A percentile compares a stretch with the other conserved stretches of the same genome.
Evolutionary conservation across 2,329 filamentous ascomycete genomes (phyloP).

Genomic region (Monosporascus sp.): DNA sequence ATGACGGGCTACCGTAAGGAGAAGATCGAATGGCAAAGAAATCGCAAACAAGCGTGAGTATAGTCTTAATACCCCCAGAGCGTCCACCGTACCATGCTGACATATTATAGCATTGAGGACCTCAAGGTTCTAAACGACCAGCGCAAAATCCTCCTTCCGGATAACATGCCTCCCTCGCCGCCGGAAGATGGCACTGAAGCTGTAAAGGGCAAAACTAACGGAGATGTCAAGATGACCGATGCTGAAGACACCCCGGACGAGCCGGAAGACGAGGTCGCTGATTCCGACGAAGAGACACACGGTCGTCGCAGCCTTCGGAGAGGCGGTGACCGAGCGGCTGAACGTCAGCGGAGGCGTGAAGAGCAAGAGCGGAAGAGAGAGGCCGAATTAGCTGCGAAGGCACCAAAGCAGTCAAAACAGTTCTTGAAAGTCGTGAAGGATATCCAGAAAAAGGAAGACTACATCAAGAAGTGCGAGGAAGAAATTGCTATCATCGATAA

Average conservation of each 20-base stretch:
- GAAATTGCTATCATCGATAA: slow-evolving; percentile 83
- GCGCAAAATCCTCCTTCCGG: slow-evolving; percentile 65
- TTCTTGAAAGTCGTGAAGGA: slow-evolving; percentile 83
- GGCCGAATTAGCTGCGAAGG: slow-evolving; percentile 57
- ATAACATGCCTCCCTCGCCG: slow-evolving; percentile 64
- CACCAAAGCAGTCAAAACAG: slow-evolving; percentile 76
- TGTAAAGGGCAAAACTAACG: slow-evolving; percentile 36
- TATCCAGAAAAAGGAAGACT: slow-evolving; percentile 79
- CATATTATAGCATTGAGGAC: slow-evolving; percentile 56
- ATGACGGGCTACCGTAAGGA: slow-evolving; percentile 95
- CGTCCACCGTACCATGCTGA: slow-evolving; percentile 19
- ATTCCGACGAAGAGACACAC: slow-evolving; percentile 64
- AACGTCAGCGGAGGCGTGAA: slow-evolving; percentile 72
- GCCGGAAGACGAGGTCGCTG: slow-evolving; percentile 56
- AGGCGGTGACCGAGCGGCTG: slow-evolving; percentile 62
- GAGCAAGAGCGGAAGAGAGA: slow-evolving; percentile 66
- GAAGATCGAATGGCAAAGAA: slow-evolving; percentile 86
- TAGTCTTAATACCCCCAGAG: neutral
- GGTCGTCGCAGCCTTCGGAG: slow-evolving; percentile 50
- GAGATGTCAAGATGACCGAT: slow-evolving; percentile 57
- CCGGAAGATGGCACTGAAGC: slow-evolving; percentile 36
- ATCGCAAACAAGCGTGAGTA: slow-evolving; percentile 61
- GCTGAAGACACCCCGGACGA: slow-evolving; percentile 57
- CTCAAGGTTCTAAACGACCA: slow-evolving; percentile 66
- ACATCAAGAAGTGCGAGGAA: slow-evolving; percentile 75